A percentile compares a stretch with the other conserved stretches of the same genome.
Evolutionary conservation across 208 protist genomes (phyloP).

Genomic region (Trypanosoma congolense): DNA sequence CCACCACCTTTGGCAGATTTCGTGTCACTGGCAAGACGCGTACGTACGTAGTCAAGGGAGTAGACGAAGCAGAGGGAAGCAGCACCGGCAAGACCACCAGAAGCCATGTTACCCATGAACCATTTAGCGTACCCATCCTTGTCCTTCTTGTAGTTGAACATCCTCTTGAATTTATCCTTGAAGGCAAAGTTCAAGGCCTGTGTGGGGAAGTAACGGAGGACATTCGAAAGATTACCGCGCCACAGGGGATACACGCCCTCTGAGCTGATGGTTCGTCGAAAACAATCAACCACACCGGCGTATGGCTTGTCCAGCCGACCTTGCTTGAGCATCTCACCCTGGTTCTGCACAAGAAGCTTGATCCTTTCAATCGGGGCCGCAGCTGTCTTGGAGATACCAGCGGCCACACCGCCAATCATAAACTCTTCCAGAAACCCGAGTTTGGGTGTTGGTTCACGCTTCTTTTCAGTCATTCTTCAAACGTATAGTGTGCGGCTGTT

Average conservation of each 20-base stretch:
- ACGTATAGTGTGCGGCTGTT: constrained; percentile 12
- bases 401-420: constrained; percentile 76
- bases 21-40: constrained; percentile 91
- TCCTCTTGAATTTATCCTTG: constrained; percentile 94
- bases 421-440: constrained; percentile 74
- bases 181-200: constrained; percentile 98
- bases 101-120: constrained; percentile 93
- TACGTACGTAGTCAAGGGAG: constrained; percentile 97
- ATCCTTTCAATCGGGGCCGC: constrained; percentile 95
- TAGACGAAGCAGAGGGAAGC: constrained; percentile 95
- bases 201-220: constrained; percentile 97
- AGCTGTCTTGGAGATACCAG: constrained; percentile 87
- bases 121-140: constrained; percentile 75
- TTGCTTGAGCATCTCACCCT: constrained; percentile 82
- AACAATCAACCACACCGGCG: constrained; percentile 94
- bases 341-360: constrained; percentile 95
- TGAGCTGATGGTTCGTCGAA: constrained; percentile 86
- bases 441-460: constrained; percentile 33
- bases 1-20: constrained; percentile 82
- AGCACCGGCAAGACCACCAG: constrained; percentile 95
- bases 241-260: constrained; percentile 94
- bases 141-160: constrained; percentile 91
- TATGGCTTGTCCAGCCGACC: constrained; percentile 81
- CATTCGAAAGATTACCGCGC: constrained; percentile 96
- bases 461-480: constrained; percentile 2